Base-by-base conservation (phyloP, 805 yeast species). In the Ogataea philodendri region DNA sequence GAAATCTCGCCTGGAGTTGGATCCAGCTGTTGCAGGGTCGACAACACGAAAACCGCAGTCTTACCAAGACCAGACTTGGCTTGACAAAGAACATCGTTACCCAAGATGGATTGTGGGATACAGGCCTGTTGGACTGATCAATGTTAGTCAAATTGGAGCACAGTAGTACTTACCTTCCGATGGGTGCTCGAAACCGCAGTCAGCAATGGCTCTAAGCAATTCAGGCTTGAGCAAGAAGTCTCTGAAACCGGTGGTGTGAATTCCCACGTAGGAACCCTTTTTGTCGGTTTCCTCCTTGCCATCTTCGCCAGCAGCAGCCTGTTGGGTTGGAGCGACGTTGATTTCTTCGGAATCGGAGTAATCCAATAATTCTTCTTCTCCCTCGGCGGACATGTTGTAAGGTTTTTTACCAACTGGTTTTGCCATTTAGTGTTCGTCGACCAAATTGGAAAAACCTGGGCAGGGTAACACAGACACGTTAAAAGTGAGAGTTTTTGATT, bases 41-140 rank as follows among this genome's bases (percentile, higher is more conserved):
- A 85, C 56, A 90, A 74, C 42, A 90, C 97, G 55, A 90, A 90
- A 39, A 90, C 97, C 29, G 98, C 98, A 42, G 98, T 90, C 66
- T 90, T 90, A 81, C 98, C 98, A 52, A 93, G 75, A 84, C 98
- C 98, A 30, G 98, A 93, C 72, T 93, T 90, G 66, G 98, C 98
- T 74, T 90, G 98, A 72, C 98, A 93, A 51, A 90, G 70, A 41
- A 90, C 97, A 62, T 90, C 98, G 45, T 96, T 90, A 60, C 97
- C 98, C 54, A 90, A 83, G 59, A 90, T 87, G 39, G 97, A 85
- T 70, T 93, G 97, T 37, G 98, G 98, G 58, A 90, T 93, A 67
- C 96, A 86, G 52, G 87, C 90, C 72, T 90, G 98, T 72, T 90
- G 98, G 51, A 90, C 98, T 84, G 14, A 3, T n/a, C n/a, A 15